Conservation (phyloP, 1,284 basidiomycete genomes). For the Ganoderma leucocontextum region DNA sequence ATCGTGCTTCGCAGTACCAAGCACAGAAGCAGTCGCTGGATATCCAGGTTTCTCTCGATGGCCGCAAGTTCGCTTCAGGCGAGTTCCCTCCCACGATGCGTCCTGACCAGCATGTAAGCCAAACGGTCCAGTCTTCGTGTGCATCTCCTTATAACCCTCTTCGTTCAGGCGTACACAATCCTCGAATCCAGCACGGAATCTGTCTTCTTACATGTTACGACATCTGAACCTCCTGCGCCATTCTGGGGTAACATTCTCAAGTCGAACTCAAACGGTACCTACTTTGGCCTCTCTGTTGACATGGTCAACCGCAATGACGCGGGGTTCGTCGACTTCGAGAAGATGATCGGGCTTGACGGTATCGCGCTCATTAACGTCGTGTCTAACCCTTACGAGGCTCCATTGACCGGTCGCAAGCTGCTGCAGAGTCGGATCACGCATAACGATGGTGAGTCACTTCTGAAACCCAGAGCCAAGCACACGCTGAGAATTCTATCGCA, state of each 20-base stretch:
- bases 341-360: conserved; percentile 95
- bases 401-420: conserved; percentile 77
- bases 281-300: conserved; percentile 88
- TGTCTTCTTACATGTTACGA: conserved; percentile 96
- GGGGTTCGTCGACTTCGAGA: conserved; percentile 98
- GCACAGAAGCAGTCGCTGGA: conserved; percentile 69
- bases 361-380: conserved; percentile 95
- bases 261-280: conserved; percentile 98
- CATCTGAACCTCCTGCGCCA: conserved; percentile 75
- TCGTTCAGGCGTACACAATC: conserved; percentile 84
- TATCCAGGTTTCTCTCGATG: conserved; percentile 93
- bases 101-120: conserved; percentile 83
- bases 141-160: conserved; percentile 5
- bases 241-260: conserved; percentile 95
- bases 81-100: conserved; percentile 92
- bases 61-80: conserved; percentile 83
- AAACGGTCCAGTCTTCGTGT: conserved; percentile 16
- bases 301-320: conserved; percentile 89
- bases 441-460: conserved; percentile 80
- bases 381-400: conserved; percentile 81
- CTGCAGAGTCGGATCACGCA: conserved; percentile 93
- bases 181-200: conserved; percentile 94
- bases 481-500: conserved; percentile 35
- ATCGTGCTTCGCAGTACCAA: conserved; percentile 56
- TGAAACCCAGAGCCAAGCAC: background rate